Evolutionary conservation across 208 protist species (phyloP), one percentile per base, ranked within the genome.

Genomic region (Leishmania tarentolae): DNA sequence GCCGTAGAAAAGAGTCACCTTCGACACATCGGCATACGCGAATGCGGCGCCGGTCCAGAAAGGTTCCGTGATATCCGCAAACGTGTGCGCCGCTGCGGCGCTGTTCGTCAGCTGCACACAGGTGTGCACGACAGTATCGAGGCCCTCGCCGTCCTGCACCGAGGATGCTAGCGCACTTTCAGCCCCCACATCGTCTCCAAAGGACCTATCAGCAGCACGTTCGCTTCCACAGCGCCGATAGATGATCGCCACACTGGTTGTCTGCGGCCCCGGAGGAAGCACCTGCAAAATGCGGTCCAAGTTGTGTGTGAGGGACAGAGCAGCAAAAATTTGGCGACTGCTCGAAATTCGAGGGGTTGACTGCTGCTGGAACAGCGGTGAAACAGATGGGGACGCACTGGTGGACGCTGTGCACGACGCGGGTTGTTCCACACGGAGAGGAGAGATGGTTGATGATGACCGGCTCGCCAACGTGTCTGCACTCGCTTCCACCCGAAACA

Each of bases 251-350:
- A 94, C 90, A 11, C 88, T 90, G 6, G 73, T 80, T 24, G 90
- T 94, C 8, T 79, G 83, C 13, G 86, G 83, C 46, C 80, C 84
- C 6, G 91, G 87, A 1, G 93, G 87, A 7, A 97, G 83, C 50
- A 84, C 76, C 61, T 87, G 83, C 53, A 93, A 66, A 44, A 93
- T 88, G 24, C 88, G 86, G 68, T 95, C 82, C 24, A 95, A 79
- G 74, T 95, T 91, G 74, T 91, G 89, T 8, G 91, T 87, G 65
- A 88, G 84, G 35, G 93, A 92, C 31, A 95, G 87, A 11, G 86
- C 83, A 13, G 88, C 71, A 68, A 94, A 97, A 21, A 95, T 78
- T n/a, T 85, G 83, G 15, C 87, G 88, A 13, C 85, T 84, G 52
- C 42, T 69, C 35, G 82, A 79, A 19, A 76, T 15, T 24, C 44